Percentiles rank a stretch among this genome's conserved stretches.
phyloP scores from a whole-genome alignment of 345 rosid genomes.

The Populus davidiana region DNA sequence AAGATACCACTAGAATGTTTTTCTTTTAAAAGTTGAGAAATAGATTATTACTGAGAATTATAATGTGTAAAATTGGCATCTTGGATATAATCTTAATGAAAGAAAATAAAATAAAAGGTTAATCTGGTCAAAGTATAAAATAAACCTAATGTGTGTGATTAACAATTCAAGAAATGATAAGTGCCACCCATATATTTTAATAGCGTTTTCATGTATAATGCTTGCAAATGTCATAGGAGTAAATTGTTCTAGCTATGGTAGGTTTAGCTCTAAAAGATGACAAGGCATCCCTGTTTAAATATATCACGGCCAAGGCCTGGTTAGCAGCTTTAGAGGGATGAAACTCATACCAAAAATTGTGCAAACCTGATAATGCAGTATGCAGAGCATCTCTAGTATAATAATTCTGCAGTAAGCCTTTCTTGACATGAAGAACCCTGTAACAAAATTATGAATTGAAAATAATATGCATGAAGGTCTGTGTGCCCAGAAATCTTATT shows the following conservation, averaged over 20 bases:
- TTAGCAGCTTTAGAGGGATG: constrained; percentile 94
- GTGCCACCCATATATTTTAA: too few species aligned
- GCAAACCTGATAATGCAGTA: constrained; percentile 76
- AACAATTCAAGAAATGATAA: too few species aligned
- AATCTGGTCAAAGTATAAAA: too few species aligned
- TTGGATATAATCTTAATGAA: too few species aligned
- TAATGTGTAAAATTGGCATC: too few species aligned
- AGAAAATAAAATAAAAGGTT: too few species aligned
- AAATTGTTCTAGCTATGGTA: background rate
- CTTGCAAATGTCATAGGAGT: background rate
- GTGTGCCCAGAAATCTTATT: too few species aligned
- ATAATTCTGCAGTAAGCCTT: constrained; percentile 88
- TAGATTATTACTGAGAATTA: too few species aligned
- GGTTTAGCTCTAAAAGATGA: constrained; percentile 48
- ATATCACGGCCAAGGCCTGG: constrained; percentile 55
- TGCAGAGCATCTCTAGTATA: constrained; percentile 76
- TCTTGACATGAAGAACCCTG: constrained; percentile 81
- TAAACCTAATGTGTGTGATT: too few species aligned
- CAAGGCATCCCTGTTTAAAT: constrained; percentile 61
- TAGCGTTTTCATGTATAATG: background rate
- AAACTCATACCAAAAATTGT: constrained; percentile 74
- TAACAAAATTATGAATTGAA: background rate
- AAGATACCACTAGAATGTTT: too few species aligned
- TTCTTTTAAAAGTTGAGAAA: too few species aligned
- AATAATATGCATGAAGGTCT: too few species aligned